A percentile compares a stretch with the other conserved stretches of the same genome.
Conservation (phyloP, 2,329 filamentous ascomycete species). For the Stagonosporopsis vannaccii region DNA sequence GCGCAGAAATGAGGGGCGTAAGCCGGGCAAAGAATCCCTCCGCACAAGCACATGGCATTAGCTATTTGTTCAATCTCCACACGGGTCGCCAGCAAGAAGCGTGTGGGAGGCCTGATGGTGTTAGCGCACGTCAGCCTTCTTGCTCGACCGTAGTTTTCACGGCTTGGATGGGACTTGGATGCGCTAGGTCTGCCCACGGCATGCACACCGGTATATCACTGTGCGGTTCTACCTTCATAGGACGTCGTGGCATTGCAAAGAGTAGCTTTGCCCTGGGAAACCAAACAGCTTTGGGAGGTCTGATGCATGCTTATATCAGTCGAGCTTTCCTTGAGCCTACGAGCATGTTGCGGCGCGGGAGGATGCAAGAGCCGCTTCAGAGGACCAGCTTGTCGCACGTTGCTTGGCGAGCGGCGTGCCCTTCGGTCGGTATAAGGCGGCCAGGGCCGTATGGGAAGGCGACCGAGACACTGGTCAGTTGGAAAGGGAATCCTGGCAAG, state of each 20-base stretch:
- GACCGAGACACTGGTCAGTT: constrained; percentile 17
- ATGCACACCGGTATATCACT: not conserved
- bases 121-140: constrained; percentile 39
- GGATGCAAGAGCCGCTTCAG: constrained; percentile 30
- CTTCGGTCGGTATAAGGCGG: constrained; percentile 28
- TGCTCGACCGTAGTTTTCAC: constrained; percentile 22
- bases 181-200: constrained; percentile 18
- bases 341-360: constrained; percentile 9
- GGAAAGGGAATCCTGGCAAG: not conserved
- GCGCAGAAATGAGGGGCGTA: constrained; percentile 36
- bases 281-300: not conserved
- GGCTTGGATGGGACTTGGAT: constrained; percentile 13
- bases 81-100: constrained; percentile 33
- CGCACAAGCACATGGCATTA: constrained; percentile 27
- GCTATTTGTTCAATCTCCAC: constrained; percentile 46
- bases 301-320: not conserved
- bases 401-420: constrained; percentile 23
- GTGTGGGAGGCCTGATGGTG: constrained; percentile 36
- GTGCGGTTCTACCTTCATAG: constrained; percentile 12
- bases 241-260: constrained; percentile 20
- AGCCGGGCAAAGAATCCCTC: constrained; percentile 46
- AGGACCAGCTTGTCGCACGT: constrained; percentile 25
- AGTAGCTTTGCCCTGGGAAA: constrained; percentile 13
- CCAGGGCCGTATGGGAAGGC: constrained; percentile 24
- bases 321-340: not conserved